Evolutionary conservation across 2,329 filamentous ascomycete species (phyloP), one percentile per base, ranked within the genome.

Genomic region (Myriosclerotinia curreyana): DNA sequence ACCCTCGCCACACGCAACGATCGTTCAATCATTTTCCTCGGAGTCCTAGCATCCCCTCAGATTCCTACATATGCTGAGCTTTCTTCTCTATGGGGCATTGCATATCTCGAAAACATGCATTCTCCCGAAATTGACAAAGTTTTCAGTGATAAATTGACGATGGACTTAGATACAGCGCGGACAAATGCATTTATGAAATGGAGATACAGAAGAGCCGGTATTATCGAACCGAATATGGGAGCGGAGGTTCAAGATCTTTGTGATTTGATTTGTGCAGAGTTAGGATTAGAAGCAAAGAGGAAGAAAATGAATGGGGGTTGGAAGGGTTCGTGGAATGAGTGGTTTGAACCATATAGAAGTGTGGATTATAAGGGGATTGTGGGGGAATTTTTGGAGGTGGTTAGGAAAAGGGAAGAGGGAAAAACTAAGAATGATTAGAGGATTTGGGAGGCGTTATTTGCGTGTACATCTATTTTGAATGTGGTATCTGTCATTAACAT

Each of bases 21-120:
- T 62, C 70, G 75, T 2, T 74, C 72, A 0, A 69, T 78, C 20
- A 55, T 70, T 50, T 73, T 77, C 62, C 72, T 71, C 1, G 76
- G 75, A 20, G 46, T 64, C 6, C 20, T 64, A 3, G 61, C 61
- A 42, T 59, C 53, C 2, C 53, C 61, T 14, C 61, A 64, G 25
- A 64, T 64, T 15, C 65, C 62, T 5, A 56, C 46, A 20, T 66
- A 66, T 31, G 62, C 62, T 31, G 62, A 66, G 22, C 42, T 66
- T 8, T 65, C 65, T 2, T 50, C 62, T 7, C 51, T 66, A 3
- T 65, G 65, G 65, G 51, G 50, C 8, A 51, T 66, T 3, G 54
- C 65, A 6, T 65, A 66, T 59, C 65, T 65, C 5, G 65, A 66
- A 20, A 53, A 52, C 5, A 42, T 66, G 34, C 65, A 64, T 22